Evolutionary conservation across 208 protist species (phyloP).

Genomic region (Leishmania major): DNA sequence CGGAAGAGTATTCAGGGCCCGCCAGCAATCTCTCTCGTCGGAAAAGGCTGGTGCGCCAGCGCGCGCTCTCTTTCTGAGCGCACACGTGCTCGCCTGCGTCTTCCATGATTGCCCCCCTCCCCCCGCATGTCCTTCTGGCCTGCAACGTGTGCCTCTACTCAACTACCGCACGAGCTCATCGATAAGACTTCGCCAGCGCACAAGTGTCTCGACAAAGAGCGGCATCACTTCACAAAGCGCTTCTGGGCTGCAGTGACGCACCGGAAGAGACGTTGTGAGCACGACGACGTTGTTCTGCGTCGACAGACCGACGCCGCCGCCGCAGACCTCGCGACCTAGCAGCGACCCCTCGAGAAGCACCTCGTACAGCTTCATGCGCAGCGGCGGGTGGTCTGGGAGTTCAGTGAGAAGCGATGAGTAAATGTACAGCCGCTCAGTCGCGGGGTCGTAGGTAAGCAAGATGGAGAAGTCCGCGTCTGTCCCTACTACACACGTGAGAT

Average conservation of each 20-base stretch:
- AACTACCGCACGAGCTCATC: constrained; percentile 45
- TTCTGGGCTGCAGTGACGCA: constrained; percentile 39
- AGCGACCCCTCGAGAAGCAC: constrained; percentile 76
- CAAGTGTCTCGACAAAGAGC: constrained; percentile 67
- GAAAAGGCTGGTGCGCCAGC: neutral
- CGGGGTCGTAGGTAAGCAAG: constrained; percentile 70
- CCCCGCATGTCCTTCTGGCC: neutral
- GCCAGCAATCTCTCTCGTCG: neutral
- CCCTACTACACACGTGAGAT: constrained; percentile 75
- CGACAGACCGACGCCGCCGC: constrained; percentile 73
- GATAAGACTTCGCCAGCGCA: constrained; percentile 66
- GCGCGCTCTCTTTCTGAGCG: neutral
- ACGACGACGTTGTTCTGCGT: constrained; percentile 65
- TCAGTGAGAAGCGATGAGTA: constrained; percentile 74
- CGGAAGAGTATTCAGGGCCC: neutral
- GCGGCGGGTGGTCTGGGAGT: constrained; percentile 43
- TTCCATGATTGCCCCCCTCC: neutral
- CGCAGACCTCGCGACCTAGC: constrained; percentile 80
- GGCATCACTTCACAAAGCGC: constrained; percentile 68
- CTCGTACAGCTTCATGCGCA: constrained; percentile 77
- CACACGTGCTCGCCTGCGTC: neutral
- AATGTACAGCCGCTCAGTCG: constrained; percentile 80
- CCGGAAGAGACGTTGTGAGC: constrained; percentile 61
- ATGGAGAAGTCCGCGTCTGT: constrained; percentile 67
- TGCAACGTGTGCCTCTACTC: neutral